These are phyloP conservation scores for Thelonectria blattea DNA, from an alignment of 2,329 filamentous ascomycete species.

Conservation along the genomic window DNA sequence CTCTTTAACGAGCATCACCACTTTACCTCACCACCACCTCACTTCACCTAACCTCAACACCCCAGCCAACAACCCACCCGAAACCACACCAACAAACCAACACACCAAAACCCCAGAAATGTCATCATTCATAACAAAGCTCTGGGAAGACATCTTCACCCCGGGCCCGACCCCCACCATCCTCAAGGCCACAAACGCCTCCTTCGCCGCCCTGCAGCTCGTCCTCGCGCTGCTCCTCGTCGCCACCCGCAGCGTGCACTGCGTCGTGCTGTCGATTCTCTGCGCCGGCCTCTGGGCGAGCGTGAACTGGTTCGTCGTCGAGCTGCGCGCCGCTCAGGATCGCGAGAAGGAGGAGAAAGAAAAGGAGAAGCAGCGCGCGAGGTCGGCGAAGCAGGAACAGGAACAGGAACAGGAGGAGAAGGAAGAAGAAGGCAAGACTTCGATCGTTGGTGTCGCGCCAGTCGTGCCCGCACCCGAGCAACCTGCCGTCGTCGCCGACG, in stretches of 20 bases:
- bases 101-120: conserved; percentile 49
- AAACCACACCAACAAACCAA: conserved; percentile 9
- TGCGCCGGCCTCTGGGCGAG: conserved; percentile 86
- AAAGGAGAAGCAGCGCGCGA: no score
- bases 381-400: no score
- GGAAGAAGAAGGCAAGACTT: conserved; percentile 52
- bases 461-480: conserved; percentile 26
- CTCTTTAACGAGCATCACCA: no score
- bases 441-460: background rate
- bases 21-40: no score
- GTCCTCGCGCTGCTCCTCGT: conserved; percentile 78
- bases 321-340: conserved; percentile 55
- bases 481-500: conserved; percentile 7
- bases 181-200: conserved; percentile 85
- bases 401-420: conserved; percentile 24
- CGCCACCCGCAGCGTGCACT: conserved; percentile 88
- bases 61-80: conserved; percentile 7
- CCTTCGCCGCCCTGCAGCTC: conserved; percentile 84
- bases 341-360: conserved; percentile 50
- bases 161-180: conserved; percentile 89
- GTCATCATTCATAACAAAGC: conserved; percentile 71
- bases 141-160: conserved; percentile 93
- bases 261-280: conserved; percentile 79
- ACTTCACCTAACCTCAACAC: background rate
- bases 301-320: conserved; percentile 95